These are phyloP conservation scores for Saccharum hybrid DNA, from an alignment of 202 grass and related monocot species.

Conservation along the genomic window DNA sequence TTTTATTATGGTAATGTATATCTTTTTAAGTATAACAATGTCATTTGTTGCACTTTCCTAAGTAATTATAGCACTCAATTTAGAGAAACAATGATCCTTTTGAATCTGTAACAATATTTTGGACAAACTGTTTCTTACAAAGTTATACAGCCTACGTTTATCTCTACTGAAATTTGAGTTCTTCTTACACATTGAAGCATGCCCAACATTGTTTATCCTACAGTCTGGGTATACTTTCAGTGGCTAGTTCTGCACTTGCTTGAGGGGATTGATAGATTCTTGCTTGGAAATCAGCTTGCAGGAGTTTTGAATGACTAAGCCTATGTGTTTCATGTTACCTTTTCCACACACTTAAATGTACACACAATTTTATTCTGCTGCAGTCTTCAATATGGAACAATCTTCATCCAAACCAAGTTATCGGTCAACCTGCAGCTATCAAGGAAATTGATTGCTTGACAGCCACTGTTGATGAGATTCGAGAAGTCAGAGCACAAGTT, in stretches of 20 bases:
- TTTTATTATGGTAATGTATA: not conserved
- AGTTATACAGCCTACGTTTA: not conserved
- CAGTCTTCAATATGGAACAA: constrained; percentile 97
- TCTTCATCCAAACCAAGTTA: constrained; percentile 88
- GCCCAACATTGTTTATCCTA: not conserved
- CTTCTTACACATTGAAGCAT: not conserved
- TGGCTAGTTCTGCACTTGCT: not conserved
- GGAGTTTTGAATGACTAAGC: not conserved
- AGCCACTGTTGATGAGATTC: constrained; percentile 87
- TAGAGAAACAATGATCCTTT: not conserved
- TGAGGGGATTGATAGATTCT: not conserved
- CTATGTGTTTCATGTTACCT: constrained; percentile 23
- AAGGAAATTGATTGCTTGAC: constrained; percentile 98
- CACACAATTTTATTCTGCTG: constrained; percentile 35
- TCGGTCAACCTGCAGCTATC: constrained; percentile 76
- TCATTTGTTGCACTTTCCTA: not conserved
- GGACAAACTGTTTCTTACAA: not conserved
- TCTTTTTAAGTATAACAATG: not conserved
- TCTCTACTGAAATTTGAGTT: not conserved
- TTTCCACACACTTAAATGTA: constrained; percentile 10
- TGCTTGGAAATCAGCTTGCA: constrained; percentile 7
- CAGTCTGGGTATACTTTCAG: not conserved
- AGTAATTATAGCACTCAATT: not conserved
- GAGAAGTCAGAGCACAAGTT: constrained; percentile 66
- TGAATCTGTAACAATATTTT: not conserved